These are phyloP conservation scores for Aspergillus versicolor DNA, from an alignment of 2,329 filamentous ascomycete species.

Conservation along the genomic window DNA sequence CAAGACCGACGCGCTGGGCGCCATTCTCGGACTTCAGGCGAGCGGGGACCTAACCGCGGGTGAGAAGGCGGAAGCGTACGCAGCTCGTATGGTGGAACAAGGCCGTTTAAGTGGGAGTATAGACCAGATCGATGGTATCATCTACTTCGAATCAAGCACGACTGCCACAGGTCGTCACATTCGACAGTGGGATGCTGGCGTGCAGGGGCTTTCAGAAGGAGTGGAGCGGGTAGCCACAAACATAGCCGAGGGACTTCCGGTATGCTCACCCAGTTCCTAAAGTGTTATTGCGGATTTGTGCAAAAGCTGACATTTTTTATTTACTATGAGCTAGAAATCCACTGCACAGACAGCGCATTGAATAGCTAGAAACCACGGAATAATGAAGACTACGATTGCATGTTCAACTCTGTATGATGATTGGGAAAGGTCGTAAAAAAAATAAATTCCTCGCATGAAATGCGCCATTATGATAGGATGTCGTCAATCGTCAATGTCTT, in stretches of 20 bases:
- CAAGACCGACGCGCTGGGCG: conserved; percentile 70
- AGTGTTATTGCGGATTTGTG: background rate
- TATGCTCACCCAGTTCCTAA: conserved; percentile 35
- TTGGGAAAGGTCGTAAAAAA: no score
- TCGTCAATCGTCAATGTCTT: no score
- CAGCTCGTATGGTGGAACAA: conserved; percentile 94
- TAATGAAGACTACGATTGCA: conserved; percentile 15
- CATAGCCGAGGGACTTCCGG: conserved; percentile 78
- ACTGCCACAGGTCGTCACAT: conserved; percentile 71
- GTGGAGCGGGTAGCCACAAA: conserved; percentile 82
- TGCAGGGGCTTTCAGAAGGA: conserved; percentile 82
- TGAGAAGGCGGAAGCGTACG: conserved; percentile 84
- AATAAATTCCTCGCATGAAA: background rate
- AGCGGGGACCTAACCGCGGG: conserved; percentile 48
- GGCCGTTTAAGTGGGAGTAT: conserved; percentile 83
- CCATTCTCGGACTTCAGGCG: conserved; percentile 70
- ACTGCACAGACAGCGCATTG: conserved; percentile 36
- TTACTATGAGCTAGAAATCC: conserved; percentile 26
- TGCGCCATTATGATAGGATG: background rate
- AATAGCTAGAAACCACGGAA: conserved; percentile 2
- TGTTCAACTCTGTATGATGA: background rate
- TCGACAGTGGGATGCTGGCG: conserved; percentile 84
- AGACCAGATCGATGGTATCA: conserved; percentile 85
- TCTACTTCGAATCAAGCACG: conserved; percentile 77
- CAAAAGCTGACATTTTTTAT: conserved; percentile 2